Percentiles rank a stretch among this genome's conserved stretches.
These are phyloP conservation scores for Bolboschoenus planiculmis DNA, from an alignment of 176 grass and related monocot genomes.

Conservation along the genomic window DNA sequence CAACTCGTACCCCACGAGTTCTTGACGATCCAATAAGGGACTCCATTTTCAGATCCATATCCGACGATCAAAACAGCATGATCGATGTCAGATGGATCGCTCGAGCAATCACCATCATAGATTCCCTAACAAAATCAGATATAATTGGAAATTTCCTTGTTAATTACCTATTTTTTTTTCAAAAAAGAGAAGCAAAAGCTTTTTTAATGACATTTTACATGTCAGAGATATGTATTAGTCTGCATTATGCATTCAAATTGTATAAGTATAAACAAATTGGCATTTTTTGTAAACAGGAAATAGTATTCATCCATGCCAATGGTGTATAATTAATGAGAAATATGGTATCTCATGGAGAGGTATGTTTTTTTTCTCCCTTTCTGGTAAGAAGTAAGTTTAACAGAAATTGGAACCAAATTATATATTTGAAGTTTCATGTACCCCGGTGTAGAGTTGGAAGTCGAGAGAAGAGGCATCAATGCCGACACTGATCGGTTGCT, in stretches of 20 bases:
- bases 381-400: background rate
- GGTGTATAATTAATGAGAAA: background rate
- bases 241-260: background rate
- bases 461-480: constrained; percentile 46
- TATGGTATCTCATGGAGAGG: background rate
- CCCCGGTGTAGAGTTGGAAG: constrained; percentile 43
- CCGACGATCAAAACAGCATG: constrained; percentile 41
- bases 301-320: background rate
- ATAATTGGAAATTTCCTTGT: background rate
- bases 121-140: constrained; percentile 30
- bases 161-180: background rate
- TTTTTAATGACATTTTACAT: background rate
- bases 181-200: background rate
- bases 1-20: constrained; percentile 48
- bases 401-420: background rate
- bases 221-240: background rate
- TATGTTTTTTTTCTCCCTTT: background rate
- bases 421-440: constrained; percentile 19
- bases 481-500: constrained; percentile 41
- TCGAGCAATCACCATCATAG: constrained; percentile 44
- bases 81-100: constrained; percentile 40
- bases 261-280: background rate
- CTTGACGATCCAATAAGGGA: constrained; percentile 44
- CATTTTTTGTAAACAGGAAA: background rate
- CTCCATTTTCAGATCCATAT: constrained; percentile 32